A percentile compares a stretch with the other conserved stretches of the same genome.
Evolutionary conservation across 1,284 basidiomycete species (phyloP).

Genomic region (Agaricales sp.): DNA sequence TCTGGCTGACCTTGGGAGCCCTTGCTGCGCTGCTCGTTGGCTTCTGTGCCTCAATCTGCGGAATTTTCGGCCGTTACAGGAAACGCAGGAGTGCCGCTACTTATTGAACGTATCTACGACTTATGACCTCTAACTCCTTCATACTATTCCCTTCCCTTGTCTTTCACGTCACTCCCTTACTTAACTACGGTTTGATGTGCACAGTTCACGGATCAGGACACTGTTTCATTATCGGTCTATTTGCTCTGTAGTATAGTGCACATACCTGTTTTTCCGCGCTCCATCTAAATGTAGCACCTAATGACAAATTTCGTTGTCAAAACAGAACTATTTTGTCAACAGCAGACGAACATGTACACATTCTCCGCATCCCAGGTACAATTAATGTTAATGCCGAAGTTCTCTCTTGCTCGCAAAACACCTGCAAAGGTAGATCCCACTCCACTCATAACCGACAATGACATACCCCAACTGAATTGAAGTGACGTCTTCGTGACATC

Average conservation of each 20-base stretch:
- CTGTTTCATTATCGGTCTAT: not conserved
- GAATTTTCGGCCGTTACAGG: slow-evolving; percentile 59
- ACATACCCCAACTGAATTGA: too few species aligned
- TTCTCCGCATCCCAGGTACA: too few species aligned
- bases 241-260: not conserved
- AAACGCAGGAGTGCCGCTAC: slow-evolving; percentile 18
- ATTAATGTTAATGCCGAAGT: too few species aligned
- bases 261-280: not conserved
- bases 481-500: too few species aligned
- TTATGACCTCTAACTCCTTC: not conserved
- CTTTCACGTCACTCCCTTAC: not conserved
- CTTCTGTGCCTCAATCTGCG: slow-evolving; percentile 56
- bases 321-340: too few species aligned
- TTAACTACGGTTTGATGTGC: not conserved
- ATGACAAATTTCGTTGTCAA: too few species aligned
- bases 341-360: too few species aligned
- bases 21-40: slow-evolving; percentile 53
- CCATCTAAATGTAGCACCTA: too few species aligned
- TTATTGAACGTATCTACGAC: not conserved
- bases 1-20: slow-evolving; percentile 70
- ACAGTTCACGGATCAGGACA: too few species aligned
- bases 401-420: too few species aligned
- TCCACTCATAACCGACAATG: too few species aligned
- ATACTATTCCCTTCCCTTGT: not conserved
- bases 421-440: too few species aligned